Conservation (phyloP, 176 grass and related monocot species). For the Urochloa ruziziensis region DNA sequence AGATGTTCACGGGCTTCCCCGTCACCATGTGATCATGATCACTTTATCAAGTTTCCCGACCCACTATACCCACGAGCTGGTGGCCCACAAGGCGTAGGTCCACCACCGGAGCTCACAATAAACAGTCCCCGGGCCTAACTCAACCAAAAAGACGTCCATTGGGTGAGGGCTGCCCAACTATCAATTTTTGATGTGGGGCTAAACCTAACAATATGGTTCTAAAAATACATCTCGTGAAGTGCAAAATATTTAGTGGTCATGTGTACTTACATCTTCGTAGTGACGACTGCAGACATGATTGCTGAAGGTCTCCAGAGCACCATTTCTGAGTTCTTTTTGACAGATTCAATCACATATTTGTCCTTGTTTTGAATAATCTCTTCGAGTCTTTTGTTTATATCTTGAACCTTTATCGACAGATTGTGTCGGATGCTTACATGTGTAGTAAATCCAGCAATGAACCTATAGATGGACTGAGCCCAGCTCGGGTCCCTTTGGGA, state of each 20-base stretch:
- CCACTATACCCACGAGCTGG: too few relatives aligned
- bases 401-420: background rate
- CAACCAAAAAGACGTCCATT: too few relatives aligned
- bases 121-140: too few relatives aligned
- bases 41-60: too few relatives aligned
- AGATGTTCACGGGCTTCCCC: too few relatives aligned
- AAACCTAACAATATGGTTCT: too few relatives aligned
- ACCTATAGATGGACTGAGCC: background rate
- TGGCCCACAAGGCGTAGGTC: too few relatives aligned
- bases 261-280: background rate
- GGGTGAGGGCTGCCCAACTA: too few relatives aligned
- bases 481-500: background rate
- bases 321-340: background rate
- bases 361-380: slow-evolving; percentile 4
- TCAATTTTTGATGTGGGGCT: too few relatives aligned
- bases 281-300: background rate
- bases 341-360: background rate
- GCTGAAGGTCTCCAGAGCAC: background rate
- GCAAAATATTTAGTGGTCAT: background rate
- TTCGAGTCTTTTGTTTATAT: slow-evolving; percentile 8
- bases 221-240: too few relatives aligned
- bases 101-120: too few relatives aligned
- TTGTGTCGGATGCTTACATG: background rate
- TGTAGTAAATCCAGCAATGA: background rate
- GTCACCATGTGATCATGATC: too few relatives aligned